phyloP scores from a whole-genome alignment of 2,329 filamentous ascomycete genomes.

The Neofusicoccum ribis region DNA sequence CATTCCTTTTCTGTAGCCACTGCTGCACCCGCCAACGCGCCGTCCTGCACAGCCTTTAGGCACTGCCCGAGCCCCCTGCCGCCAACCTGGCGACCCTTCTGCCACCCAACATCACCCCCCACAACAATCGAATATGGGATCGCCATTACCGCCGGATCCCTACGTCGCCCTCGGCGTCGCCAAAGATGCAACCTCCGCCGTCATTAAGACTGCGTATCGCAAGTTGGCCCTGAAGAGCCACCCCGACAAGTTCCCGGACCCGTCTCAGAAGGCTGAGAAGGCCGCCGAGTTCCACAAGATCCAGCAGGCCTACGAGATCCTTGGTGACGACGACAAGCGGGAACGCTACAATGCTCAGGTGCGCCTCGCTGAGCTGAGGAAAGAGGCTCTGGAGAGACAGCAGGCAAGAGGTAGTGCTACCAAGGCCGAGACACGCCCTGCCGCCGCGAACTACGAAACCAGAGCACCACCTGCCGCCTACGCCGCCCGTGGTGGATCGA shows the following conservation, averaged over 20 bases:
- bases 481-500: constrained; percentile 19
- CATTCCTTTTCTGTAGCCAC: constrained; percentile 17
- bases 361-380: constrained; percentile 65
- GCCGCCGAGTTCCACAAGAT: constrained; percentile 89
- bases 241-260: constrained; percentile 86
- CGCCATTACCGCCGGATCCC: constrained; percentile 65
- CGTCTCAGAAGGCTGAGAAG: constrained; percentile 72
- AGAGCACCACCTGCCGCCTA: constrained; percentile 21
- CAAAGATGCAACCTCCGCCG: constrained; percentile 66
- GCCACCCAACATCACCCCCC: not conserved
- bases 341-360: constrained; percentile 76
- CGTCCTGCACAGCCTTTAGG: not conserved
- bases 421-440: constrained; percentile 31
- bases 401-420: constrained; percentile 22
- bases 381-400: constrained; percentile 53
- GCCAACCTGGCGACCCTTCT: constrained; percentile 22
- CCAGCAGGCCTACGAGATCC: constrained; percentile 87
- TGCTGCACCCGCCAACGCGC: not conserved
- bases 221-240: constrained; percentile 88
- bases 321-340: constrained; percentile 74
- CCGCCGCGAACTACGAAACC: constrained; percentile 30
- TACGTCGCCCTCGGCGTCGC: constrained; percentile 75
- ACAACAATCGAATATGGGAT: constrained; percentile 42
- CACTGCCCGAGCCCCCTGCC: constrained; percentile 12
- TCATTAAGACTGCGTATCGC: constrained; percentile 78